phyloP scores from a whole-genome alignment of 176 grass and related monocot species.

The maize (Zea mays) region DNA sequence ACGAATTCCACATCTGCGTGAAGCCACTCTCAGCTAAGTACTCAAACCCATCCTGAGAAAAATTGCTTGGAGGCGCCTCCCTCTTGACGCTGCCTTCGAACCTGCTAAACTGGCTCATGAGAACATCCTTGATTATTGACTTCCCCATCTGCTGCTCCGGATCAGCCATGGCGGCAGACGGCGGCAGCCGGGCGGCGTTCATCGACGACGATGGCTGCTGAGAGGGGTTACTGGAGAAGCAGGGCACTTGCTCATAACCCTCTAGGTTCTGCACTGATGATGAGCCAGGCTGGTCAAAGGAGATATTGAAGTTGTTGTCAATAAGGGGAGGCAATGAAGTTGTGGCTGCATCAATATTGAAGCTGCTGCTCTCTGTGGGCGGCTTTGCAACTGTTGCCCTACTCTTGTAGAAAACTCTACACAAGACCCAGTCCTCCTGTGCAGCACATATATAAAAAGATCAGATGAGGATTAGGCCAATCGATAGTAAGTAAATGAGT shows the following conservation, averaged over 20 bases:
- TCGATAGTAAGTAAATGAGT: background rate
- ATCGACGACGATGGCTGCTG: conserved; percentile 42
- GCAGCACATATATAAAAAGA: background rate
- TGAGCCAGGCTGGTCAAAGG: conserved; percentile 50
- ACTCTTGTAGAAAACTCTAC: conserved; percentile 85
- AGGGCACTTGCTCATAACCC: conserved; percentile 84
- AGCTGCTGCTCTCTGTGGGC: conserved; percentile 43
- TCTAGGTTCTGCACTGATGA: conserved; percentile 53
- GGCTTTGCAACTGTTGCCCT: conserved; percentile 49
- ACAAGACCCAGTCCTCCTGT: conserved; percentile 96
- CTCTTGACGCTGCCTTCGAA: conserved; percentile 71
- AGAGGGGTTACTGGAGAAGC: conserved; percentile 77
- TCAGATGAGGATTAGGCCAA: conserved; percentile 2
- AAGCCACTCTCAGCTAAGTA: conserved; percentile 67
- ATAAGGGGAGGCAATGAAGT: conserved; percentile 72
- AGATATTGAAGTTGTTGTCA: conserved; percentile 72
- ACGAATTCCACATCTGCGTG: conserved; percentile 73
- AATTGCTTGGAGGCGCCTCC: conserved; percentile 47
- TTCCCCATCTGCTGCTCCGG: conserved; percentile 41
- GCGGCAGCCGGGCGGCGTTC: background rate
- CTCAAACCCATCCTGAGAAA: conserved; percentile 63
- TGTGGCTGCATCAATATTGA: conserved; percentile 41
- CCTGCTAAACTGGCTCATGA: conserved; percentile 62
- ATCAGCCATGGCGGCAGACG: conserved; percentile 26
- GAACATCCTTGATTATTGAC: conserved; percentile 48